Base-by-base conservation (phyloP, 2,329 filamentous ascomycete genomes). In the Calonectria henricotiae region DNA sequence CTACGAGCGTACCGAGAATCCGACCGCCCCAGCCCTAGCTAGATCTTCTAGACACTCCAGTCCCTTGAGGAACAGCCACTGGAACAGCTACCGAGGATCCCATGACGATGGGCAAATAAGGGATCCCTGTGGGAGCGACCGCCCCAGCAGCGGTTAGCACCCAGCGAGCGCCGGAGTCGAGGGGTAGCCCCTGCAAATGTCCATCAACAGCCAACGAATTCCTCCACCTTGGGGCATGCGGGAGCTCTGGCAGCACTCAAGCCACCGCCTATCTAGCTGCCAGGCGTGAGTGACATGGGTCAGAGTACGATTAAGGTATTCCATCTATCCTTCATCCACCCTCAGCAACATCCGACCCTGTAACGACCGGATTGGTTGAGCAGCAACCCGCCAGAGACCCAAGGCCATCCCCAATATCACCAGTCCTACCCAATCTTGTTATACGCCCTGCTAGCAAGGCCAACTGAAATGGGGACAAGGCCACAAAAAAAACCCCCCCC, bases 151-250 rank as follows among this genome's bases (percentile, higher is more conserved):
- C 46, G 7, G 8, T 17, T 49, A 17, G 46, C 46, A 49, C 25
- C 46, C 44, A 25, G 8, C 20, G n/a, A 23, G n/a, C 43, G n/a
- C n/a, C 20, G 43, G 7, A 13, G 51, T 58, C 20, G 32, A 58
- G 51, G 51, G 51, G 37, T 58, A 6, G 51, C 51, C 51, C 51
- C 51, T 58, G 51, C 23, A 39, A 8, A 39, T 58, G 32, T 7
- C 51, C 32, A 58, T 37, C 37, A 32, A 20, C 51, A 20, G 51
- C 51, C 15, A 11, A 23, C 35, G 39, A 11, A 11, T 27, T 39
- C 35, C 32, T 39, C 51, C 51, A 58, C 51, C 11, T 9, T 30
- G 47, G 47, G 47, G 47, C 27, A 23, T 15, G 6, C 3, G 27
- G 27, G 27, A 51, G 13, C 47, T 11, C 47, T 58, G 35, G 51